Evolutionary conservation across 2,329 filamentous ascomycete species (phyloP), one percentile per base, ranked within the genome.

Genomic region (Westerdykella aurantiaca): DNA sequence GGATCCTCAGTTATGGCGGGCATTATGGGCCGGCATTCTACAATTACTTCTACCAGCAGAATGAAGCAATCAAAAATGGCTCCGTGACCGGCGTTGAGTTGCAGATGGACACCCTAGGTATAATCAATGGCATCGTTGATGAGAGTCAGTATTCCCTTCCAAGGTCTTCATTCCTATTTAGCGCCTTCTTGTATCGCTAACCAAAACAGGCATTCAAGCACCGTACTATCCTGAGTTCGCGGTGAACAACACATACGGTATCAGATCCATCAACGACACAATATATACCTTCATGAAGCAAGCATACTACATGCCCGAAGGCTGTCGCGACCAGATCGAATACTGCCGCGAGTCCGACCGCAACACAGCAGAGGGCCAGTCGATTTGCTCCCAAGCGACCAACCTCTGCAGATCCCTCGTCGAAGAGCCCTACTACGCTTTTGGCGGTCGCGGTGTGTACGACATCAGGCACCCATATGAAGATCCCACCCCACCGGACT

Each of bases 31-130:
- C 75, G 1, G 67, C 65, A 22, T 79, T 80, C 61, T 79, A 72
- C 64, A 72, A 75, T 46, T 72, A 79, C 52, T 80, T 80, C 60
- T 73, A 77, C 44, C 64, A 79, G 37, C 73, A 80, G 49, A 80
- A 79, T 44, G 58, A 73, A 43, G 68, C 70, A 23, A 78, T 80
- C 49, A 53, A 63, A 23, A 74, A 74, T 34, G 76, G 75, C 7
- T 68, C 61, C 0, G 49, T 63, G 11, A 55, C 69, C 1, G 77
- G 77, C 13, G 70, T 76, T 3, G 62, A 71, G 35, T 69, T 80
- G 3, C 66, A 73, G 23, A 77, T 79, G 44, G 74, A 78, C 45
- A 76, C 76, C 0, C 57, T 80, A 3, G 74, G 75, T 0, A 73
- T 80, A 43, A 72, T 77, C 34, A 79, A 79, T 47, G 77, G 76